Conservation (phyloP, 768 basidiomycete genomes). For the Lactifluus subvellereus region DNA sequence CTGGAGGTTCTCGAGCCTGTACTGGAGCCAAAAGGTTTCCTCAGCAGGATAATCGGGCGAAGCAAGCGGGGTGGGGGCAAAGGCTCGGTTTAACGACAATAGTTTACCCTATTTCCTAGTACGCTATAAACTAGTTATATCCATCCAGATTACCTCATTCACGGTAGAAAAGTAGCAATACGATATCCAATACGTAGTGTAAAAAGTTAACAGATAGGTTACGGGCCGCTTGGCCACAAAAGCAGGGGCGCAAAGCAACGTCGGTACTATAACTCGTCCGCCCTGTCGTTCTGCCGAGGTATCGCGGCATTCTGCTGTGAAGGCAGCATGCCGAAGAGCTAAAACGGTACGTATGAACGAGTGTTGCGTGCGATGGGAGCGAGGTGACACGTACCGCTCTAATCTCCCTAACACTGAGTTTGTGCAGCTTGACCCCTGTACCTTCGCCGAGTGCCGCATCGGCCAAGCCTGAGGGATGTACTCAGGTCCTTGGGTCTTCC, state of each 20-base stretch:
- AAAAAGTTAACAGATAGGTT: constrained; percentile 1
- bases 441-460: constrained; percentile 72
- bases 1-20: neutral
- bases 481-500: neutral
- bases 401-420: constrained; percentile 64
- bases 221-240: neutral
- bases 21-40: neutral
- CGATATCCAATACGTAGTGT: neutral
- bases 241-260: neutral
- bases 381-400: constrained; percentile 42
- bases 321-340: constrained; percentile 31
- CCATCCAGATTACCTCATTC: neutral
- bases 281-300: neutral
- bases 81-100: neutral
- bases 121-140: neutral
- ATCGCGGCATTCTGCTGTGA: neutral
- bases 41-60: neutral
- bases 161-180: neutral
- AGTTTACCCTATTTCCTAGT: neutral
- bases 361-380: neutral
- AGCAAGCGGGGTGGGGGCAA: neutral
- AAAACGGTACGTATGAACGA: neutral
- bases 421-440: constrained; percentile 51
- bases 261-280: neutral
- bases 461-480: constrained; percentile 44